Evolutionary conservation across 208 protist species (phyloP), one percentile per base, ranked within the genome.

Genomic region (Crithidia fasciculata): DNA sequence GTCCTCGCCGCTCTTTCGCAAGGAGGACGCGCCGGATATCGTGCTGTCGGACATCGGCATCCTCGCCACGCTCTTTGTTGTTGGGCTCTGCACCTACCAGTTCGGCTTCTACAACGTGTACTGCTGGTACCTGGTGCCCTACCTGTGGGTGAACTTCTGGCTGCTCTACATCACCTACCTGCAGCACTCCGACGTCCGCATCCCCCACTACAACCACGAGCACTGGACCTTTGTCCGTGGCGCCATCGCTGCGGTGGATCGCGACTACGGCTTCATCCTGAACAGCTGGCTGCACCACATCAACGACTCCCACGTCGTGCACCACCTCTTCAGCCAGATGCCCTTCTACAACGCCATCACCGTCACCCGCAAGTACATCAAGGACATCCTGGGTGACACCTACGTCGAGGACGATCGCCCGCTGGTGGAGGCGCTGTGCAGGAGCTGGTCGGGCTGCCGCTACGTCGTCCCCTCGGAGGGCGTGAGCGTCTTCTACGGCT

Each of bases 211-310:
- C 86, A 81, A 81, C 55, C 78, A 86, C 43, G 85, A 92, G 47
- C 79, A 98, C 58, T 99, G 95, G 93, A 98, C 86, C n/a, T 98
- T 96, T 85, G 82, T 93, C 10, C 88, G 92, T n/a, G 97, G 97
- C 45, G 96, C 95, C 28, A 76, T 98, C 40, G 82, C 88, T 43
- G 96, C 95, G 7, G 87, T 99, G 10, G 97, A 99, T 65, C 89
- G 97, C 50, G 86, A 95, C 73, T 95, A 91, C 67, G 95, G 95
- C 57, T 75, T n/a, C 19, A 28, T 90, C 2, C 40, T 98, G n/a
- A 96, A 98, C 83, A 52, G 19, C 19, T 89, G 88, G 86, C 78
- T 93, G 19, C 97, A 98, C 83, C 93, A 98, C 88, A 98, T 98
- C 78, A 90, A 91, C 63, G 89, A 96, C 78, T 97, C 96, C 4